Percentiles rank a stretch among this genome's conserved stretches.
These are phyloP conservation scores for Pestalotiopsis sp. DNA, from an alignment of 2,329 filamentous ascomycete species.

Conservation along the genomic window DNA sequence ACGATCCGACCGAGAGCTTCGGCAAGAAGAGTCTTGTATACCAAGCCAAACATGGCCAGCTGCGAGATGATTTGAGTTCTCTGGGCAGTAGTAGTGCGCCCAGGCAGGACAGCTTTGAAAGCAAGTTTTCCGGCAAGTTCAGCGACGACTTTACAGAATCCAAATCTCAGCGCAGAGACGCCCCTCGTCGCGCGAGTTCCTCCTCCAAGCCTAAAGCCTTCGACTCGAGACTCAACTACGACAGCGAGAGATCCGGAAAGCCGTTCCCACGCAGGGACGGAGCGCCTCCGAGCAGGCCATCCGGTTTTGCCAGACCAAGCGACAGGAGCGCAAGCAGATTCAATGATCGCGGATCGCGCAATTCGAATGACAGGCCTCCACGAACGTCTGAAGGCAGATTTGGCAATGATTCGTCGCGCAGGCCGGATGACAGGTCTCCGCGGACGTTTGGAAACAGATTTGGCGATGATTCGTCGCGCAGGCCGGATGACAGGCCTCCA, in stretches of 20 bases:
- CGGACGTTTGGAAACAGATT: neutral
- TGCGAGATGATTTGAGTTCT: slow-evolving; percentile 32
- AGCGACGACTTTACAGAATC: neutral
- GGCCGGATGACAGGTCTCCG: neutral
- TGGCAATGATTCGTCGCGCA: neutral
- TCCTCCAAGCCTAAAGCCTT: neutral
- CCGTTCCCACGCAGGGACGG: neutral
- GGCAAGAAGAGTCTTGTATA: slow-evolving; percentile 59
- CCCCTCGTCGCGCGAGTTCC: neutral
- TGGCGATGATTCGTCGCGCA: neutral
- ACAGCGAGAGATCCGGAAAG: neutral
- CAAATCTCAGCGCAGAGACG: neutral
- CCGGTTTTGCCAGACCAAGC: neutral
- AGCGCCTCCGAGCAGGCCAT: neutral
- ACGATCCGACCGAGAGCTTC: slow-evolving; percentile 47
- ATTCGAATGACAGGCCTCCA: neutral
- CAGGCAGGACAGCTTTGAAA: neutral
- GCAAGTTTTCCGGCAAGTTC: slow-evolving; percentile 1
- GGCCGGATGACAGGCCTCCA: neutral
- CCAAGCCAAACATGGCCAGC: slow-evolving; percentile 46
- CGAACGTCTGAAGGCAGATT: neutral
- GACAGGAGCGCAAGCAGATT: neutral
- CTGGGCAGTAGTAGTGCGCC: slow-evolving; percentile 1
- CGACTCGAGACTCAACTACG: neutral
- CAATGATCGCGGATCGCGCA: neutral